Evolutionary conservation across 2,329 filamentous ascomycete species (phyloP).

Genomic region (Paecilomyces variotii): DNA sequence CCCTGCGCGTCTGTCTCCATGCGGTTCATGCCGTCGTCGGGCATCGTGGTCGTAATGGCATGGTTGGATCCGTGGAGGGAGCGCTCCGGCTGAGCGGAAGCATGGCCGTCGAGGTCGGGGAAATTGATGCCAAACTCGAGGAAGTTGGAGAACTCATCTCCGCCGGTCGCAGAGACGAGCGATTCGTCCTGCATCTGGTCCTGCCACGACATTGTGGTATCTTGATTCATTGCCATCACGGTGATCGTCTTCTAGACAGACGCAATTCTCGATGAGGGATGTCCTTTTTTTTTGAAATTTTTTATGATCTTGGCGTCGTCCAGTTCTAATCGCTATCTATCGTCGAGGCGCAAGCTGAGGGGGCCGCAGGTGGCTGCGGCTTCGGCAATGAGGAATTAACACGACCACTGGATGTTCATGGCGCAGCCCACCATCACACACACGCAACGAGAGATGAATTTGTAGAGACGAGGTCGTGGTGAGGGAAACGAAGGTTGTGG

Average conservation of each 20-base stretch:
- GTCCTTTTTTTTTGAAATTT: not conserved
- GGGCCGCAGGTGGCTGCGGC: constrained; percentile 13
- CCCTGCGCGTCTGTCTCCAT: constrained; percentile 20
- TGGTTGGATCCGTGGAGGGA: constrained; percentile 23
- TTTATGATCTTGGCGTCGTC: not conserved
- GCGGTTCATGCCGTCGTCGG: constrained; percentile 16
- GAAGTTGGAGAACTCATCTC: constrained; percentile 43
- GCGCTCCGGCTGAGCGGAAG: constrained; percentile 27
- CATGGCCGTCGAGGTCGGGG: constrained; percentile 32
- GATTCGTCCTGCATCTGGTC: constrained; percentile 31
- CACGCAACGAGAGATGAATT: not conserved
- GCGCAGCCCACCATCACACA: not conserved
- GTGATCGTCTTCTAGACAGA: not conserved
- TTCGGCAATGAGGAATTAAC: not conserved
- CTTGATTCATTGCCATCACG: constrained; percentile 29
- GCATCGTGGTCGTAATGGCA: constrained; percentile 25
- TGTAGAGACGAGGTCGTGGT: not conserved
- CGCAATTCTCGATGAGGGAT: not conserved
- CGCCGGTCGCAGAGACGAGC: constrained; percentile 30
- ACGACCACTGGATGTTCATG: not conserved
- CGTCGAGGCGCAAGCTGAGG: not conserved
- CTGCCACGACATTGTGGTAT: constrained; percentile 31
- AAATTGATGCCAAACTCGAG: constrained; percentile 43
- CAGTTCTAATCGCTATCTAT: not conserved
- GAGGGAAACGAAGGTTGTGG: not conserved